Evolutionary conservation across 129 eudicot genomes (phyloP), one percentile per base, ranked within the genome.

Genomic region (Arctium minus): DNA sequence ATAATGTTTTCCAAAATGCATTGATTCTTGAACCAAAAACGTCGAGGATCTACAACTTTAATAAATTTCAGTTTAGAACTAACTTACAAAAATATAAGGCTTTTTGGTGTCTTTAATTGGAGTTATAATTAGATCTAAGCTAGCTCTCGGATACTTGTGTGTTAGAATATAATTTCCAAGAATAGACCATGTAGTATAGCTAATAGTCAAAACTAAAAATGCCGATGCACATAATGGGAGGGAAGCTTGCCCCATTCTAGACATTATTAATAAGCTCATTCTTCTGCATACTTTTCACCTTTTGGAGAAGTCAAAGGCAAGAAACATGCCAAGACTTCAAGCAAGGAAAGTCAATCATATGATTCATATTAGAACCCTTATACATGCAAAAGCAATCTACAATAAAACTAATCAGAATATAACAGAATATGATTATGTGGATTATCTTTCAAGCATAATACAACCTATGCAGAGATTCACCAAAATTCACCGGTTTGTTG

Each of bases 401-500:
- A 56, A 56, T 56, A n/a, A 56, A 13, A 27, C 32, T 27, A 27
- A 22, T 22, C 33, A 65, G 4, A 65, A 6, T 65, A 8, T 13
- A 56, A 56, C 8, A 65, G 71, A 65, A 65, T 0, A 18, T 22
- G 71, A 65, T 65, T 65, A 27, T 8, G 71, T 65, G 71, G 32
- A 22, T 65, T 6, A 56, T 56, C 67, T 56, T 17, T 56, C 67
- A 56, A 56, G 9, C 67, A 56, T 17, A 56, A 56, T 13, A 56
- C 67, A 56, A 27, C 67, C 27, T 17, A 65, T 65, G 33, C 4
- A 46, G 11, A 53, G 70, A 3, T 27, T 56, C 44, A 42, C 39
- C 35, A 74, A 62, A 30, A 74, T 32, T 50, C 80, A 53, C 31
- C 5, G 80, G 29, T 76, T 56, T 76, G 8, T 76, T 76, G 44